phyloP scores from a whole-genome alignment of 768 basidiomycete genomes.

The Boletellus emodensis region DNA sequence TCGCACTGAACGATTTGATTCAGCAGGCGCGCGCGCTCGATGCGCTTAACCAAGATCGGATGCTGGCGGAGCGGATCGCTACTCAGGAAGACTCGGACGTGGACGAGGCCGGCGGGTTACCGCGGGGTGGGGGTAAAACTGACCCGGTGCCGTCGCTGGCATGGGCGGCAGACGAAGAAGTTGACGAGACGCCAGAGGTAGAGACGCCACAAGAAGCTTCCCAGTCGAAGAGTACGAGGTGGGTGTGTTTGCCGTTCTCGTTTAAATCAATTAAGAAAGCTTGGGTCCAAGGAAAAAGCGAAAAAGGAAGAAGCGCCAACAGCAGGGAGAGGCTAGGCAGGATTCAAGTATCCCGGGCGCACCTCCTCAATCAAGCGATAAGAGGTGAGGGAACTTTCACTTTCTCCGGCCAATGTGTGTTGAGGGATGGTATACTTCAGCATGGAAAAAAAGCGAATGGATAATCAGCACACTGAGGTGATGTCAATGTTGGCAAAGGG shows the following conservation, averaged over 20 bases:
- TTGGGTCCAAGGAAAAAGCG: neutral
- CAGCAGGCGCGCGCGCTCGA: slow-evolving; percentile 1
- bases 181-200: no score
- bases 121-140: no score
- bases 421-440: neutral
- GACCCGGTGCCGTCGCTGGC: no score
- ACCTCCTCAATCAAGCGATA: neutral
- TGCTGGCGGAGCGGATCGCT: neutral
- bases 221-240: neutral
- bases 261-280: neutral
- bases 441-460: neutral
- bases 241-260: neutral
- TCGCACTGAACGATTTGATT: neutral
- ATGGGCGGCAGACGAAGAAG: neutral
- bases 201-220: neutral
- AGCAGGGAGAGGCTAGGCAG: neutral
- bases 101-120: no score
- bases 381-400: neutral
- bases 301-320: neutral
- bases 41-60: neutral
- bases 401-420: neutral
- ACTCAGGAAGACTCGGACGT: neutral
- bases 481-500: neutral
- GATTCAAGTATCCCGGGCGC: neutral
- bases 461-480: no score